Conservation (phyloP, 257 asterid species). For the Scutellaria baicalensis region DNA sequence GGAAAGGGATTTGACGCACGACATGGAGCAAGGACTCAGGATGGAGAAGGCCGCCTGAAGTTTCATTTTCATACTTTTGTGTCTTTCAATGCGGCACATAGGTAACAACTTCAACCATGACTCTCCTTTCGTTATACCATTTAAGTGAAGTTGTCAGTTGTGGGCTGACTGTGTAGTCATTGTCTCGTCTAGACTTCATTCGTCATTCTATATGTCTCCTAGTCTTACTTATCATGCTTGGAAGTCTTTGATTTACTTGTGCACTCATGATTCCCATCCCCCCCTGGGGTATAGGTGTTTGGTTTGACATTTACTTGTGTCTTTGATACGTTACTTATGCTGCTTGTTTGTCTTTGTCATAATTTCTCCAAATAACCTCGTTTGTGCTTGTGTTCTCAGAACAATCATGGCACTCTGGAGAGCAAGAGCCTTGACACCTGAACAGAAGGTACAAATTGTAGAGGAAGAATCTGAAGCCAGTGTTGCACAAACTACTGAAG, state of each 20-base stretch:
- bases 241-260: conserved; percentile 1
- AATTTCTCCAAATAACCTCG: background rate
- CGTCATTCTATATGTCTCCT: background rate
- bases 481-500: conserved; percentile 55
- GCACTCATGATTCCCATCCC: background rate
- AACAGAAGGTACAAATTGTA: conserved; percentile 81
- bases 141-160: background rate
- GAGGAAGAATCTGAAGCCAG: conserved; percentile 73
- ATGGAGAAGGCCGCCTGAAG: conserved; percentile 81
- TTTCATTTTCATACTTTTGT: conserved; percentile 94
- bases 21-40: conserved; percentile 93
- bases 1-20: conserved; percentile 90
- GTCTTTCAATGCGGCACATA: conserved; percentile 79
- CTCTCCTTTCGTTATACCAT: background rate
- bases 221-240: background rate
- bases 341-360: background rate
- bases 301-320: background rate
- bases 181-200: background rate
- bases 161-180: background rate
- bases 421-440: conserved; percentile 90
- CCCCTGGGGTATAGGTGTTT: background rate
- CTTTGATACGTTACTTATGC: background rate
- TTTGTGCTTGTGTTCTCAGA: conserved; percentile 33
- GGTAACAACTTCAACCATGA: conserved; percentile 35
- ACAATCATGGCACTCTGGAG: conserved; percentile 95